Percentiles rank a stretch among this genome's conserved stretches.
These are phyloP conservation scores for Cryptomeria japonica DNA, from an alignment of 75 land plant genomes.

Conservation along the genomic window DNA sequence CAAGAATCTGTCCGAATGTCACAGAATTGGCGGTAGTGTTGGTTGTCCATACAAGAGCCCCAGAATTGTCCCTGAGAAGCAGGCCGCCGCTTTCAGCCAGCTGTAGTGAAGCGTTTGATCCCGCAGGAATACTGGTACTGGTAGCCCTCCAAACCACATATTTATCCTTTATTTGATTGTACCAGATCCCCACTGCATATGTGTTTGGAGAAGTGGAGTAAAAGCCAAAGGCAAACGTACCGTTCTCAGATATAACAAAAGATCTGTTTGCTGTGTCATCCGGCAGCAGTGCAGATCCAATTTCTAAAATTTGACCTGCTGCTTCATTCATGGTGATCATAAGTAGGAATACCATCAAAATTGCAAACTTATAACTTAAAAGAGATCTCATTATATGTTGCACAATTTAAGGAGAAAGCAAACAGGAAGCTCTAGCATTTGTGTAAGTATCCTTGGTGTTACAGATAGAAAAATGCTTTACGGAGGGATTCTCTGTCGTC, in stretches of 20 bases:
- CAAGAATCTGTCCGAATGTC: neutral
- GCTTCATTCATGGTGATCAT: neutral
- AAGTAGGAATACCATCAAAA: neutral
- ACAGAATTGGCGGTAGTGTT: neutral
- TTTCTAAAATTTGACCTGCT: neutral
- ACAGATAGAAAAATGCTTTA: too few relatives aligned
- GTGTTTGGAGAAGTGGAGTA: neutral
- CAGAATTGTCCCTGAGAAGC: neutral
- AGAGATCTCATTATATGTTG: neutral
- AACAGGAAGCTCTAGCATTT: too few relatives aligned
- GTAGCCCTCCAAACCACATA: neutral
- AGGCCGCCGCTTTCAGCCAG: neutral
- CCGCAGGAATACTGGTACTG: neutral
- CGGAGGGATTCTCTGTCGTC: too few relatives aligned
- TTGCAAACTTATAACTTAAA: neutral
- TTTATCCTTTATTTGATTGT: neutral
- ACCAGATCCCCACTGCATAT: neutral
- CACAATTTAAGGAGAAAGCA: too few relatives aligned
- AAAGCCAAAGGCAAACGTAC: neutral
- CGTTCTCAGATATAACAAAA: neutral
- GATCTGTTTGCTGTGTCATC: neutral
- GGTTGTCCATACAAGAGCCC: neutral
- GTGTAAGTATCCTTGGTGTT: too few relatives aligned
- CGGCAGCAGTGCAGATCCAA: neutral
- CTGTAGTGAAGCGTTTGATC: neutral